These are phyloP conservation scores for Citrus australasica DNA, from an alignment of 345 rosid genomes.

Conservation along the genomic window DNA sequence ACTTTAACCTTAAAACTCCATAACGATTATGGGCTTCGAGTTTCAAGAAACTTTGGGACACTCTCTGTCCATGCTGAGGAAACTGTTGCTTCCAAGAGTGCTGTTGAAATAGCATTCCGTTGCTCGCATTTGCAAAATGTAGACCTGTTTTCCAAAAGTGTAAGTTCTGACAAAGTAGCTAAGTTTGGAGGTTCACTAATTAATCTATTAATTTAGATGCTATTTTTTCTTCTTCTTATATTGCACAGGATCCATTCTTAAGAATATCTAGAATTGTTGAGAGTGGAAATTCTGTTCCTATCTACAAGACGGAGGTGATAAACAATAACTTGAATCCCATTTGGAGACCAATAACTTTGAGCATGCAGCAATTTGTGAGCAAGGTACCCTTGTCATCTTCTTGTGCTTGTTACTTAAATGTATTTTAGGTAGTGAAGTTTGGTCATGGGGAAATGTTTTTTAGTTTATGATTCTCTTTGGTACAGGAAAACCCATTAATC, in stretches of 20 bases:
- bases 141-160: slow-evolving; percentile 80
- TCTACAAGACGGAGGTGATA: slow-evolving; percentile 79
- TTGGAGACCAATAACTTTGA: slow-evolving; percentile 64
- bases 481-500: slow-evolving; percentile 70
- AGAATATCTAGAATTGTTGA: slow-evolving; percentile 73
- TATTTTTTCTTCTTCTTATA: not conserved
- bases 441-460: not conserved
- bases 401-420: not conserved
- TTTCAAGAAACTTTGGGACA: slow-evolving; percentile 45
- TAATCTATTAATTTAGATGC: not conserved
- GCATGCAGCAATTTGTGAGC: slow-evolving; percentile 81
- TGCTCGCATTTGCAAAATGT: slow-evolving; percentile 63
- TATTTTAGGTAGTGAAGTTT: not conserved
- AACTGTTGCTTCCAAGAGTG: slow-evolving; percentile 52
- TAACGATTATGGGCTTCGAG: slow-evolving; percentile 31
- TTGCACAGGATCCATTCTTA: slow-evolving; percentile 72
- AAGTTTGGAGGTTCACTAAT: not conserved
- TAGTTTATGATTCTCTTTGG: slow-evolving; percentile 4
- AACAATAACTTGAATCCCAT: slow-evolving; percentile 68
- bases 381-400: slow-evolving; percentile 47
- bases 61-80: slow-evolving; percentile 77
- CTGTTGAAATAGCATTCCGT: slow-evolving; percentile 47
- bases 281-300: slow-evolving; percentile 46
- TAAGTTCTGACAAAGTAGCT: slow-evolving; percentile 23
- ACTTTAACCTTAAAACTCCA: slow-evolving; percentile 51